phyloP scores from a whole-genome alignment of 2,329 filamentous ascomycete species.

The Cordyceps tenuipes region DNA sequence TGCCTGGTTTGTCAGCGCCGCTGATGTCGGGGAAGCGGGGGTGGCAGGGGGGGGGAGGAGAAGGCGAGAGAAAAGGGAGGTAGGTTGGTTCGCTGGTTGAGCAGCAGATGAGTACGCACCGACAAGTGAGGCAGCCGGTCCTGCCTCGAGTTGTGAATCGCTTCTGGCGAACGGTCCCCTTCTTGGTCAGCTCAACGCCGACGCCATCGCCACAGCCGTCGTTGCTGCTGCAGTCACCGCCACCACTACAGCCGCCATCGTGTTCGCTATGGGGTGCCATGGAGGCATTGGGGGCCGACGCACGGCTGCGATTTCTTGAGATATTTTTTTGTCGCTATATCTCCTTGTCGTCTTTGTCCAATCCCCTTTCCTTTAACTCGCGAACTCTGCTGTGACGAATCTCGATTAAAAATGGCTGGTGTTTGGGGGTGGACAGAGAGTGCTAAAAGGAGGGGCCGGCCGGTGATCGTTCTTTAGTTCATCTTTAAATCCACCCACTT shows the following conservation, averaged over 20 bases:
- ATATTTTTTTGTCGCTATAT: no score
- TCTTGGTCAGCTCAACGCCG: conserved; percentile 2
- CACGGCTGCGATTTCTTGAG: neutral
- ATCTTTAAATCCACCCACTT: neutral
- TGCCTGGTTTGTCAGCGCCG: neutral
- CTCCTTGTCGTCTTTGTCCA: neutral
- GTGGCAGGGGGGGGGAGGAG: no score
- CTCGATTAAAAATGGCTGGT: neutral
- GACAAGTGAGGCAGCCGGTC: conserved; percentile 3
- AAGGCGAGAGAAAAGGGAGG: no score
- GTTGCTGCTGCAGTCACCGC: neutral
- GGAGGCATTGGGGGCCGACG: neutral
- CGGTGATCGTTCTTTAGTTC: neutral
- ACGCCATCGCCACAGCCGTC: neutral
- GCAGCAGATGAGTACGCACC: neutral
- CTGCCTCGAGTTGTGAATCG: conserved; percentile 2
- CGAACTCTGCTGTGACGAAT: neutral
- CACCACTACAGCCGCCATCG: neutral
- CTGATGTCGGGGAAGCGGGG: no score
- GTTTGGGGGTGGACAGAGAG: neutral
- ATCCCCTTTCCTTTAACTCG: neutral
- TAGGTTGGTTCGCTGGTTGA: no score
- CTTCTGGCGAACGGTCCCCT: conserved; percentile 3
- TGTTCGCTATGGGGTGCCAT: neutral
- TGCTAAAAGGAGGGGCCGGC: neutral